Base-by-base conservation (phyloP, 177 flowering plant genomes). In the Vitis hybrid region DNA sequence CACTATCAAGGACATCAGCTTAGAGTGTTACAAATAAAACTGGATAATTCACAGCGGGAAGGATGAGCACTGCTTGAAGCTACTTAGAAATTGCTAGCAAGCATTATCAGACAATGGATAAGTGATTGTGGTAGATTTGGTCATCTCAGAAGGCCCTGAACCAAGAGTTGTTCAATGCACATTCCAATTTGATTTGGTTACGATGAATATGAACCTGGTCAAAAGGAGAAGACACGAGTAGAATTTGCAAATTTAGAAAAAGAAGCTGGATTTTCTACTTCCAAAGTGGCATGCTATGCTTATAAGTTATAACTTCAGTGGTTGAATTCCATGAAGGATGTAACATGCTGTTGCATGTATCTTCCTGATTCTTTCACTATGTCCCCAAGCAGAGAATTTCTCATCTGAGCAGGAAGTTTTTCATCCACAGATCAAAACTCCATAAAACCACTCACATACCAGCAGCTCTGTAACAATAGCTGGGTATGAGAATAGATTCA, bases 41-140 rank as follows among this genome's bases (percentile, higher is more conserved):
- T 26, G 29, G 26, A 18, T 56, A 31, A 52, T 61, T 3, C 76
- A 68, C 20, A 3, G 9, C 14, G 74, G 70, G 73, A 20, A 18
- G 10, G 80, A 78, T 26, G 64, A 71, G 5, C 52, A 64, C 50
- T 74, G 75, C 60, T 7, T 71, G 60, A 68, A 74, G 52, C 12
- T 75, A 50, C 60, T 78, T 6, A 71, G 49, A 59, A 74, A 74
- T 45, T 71, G 81, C 70, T 65, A 72, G 31, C 52, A 22, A 55
- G 69, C 78, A 5, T 20, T 78, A 1, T 71, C 73, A 13, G 56
- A 50, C 2, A 66, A 63, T 7, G 81, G 81, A 5, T 71, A 78
- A 29, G 78, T 75, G 57, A 74, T 78, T 29, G 63, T 65, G 2
- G 56, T 78, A 1, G 81, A 78, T 20, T 26, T 59, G 34, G 66